Evolutionary conservation across 345 rosid genomes (phyloP).

Genomic region (Sonneratia alba): DNA sequence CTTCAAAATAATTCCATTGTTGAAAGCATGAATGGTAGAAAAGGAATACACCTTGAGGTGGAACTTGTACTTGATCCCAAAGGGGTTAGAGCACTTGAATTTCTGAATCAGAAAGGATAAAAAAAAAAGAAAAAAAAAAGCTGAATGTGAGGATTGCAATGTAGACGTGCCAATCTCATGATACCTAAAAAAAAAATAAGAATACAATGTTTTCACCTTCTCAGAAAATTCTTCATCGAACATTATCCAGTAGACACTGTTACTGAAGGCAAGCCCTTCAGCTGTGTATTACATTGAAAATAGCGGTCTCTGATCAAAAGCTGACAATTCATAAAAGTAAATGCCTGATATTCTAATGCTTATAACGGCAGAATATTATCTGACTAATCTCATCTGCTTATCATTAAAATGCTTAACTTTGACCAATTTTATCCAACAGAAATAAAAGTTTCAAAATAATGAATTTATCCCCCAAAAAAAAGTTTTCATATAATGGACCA

Average conservation of each 20-base stretch:
- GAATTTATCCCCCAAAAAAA: too few species aligned
- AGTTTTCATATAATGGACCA: background rate
- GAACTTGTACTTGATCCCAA: conserved; percentile 80
- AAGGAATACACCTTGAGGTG: conserved; percentile 62
- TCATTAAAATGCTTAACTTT: background rate
- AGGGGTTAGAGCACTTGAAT: conserved; percentile 67
- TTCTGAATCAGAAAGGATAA: conserved; percentile 34
- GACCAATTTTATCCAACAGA: background rate
- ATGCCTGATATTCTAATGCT: background rate
- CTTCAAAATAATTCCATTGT: background rate
- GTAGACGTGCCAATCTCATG: background rate
- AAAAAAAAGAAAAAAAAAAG: conserved; percentile 4
- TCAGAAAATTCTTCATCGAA: conserved; percentile 76
- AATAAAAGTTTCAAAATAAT: too few species aligned
- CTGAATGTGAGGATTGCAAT: background rate
- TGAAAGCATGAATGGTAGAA: background rate
- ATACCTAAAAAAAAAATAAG: background rate
- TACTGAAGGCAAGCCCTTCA: conserved; percentile 60
- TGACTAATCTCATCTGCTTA: too few species aligned
- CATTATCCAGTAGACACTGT: conserved; percentile 78
- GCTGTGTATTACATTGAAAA: conserved; percentile 41
- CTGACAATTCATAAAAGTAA: background rate
- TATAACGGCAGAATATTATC: background rate
- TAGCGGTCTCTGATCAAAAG: background rate
- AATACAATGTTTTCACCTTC: conserved; percentile 37